These are phyloP conservation scores for Pisolithus thermaeus DNA, from an alignment of 1,284 basidiomycete species.

Conservation along the genomic window DNA sequence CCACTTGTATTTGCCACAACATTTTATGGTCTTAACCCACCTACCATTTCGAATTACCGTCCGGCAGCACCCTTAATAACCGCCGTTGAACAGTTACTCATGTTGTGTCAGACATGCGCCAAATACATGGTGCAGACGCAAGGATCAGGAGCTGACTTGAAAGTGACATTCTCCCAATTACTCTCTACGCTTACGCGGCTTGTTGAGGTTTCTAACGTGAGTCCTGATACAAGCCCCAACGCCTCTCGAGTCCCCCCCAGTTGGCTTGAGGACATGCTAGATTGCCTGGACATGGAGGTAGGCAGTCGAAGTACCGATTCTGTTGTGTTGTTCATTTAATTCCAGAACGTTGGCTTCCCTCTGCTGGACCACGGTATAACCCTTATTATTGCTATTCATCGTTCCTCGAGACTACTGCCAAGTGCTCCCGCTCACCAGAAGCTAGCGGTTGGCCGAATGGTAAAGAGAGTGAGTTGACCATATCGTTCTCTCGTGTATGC, in stretches of 20 bases:
- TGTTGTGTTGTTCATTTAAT: conserved; percentile 8
- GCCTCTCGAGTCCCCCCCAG: conserved; percentile 50
- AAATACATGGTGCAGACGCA: conserved; percentile 30
- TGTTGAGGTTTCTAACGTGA: conserved; percentile 36
- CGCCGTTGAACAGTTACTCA: conserved; percentile 48
- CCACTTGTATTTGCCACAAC: conserved; percentile 52
- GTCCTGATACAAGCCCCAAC: conserved; percentile 24
- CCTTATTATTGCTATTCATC: conserved; percentile 52
- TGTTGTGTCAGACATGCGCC: conserved; percentile 43
- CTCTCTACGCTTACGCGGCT: conserved; percentile 49
- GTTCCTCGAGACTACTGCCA: conserved; percentile 46
- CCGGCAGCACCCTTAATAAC: conserved; percentile 48
- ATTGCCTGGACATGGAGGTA: conserved; percentile 50
- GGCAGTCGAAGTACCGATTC: conserved; percentile 10
- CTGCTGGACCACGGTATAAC: conserved; percentile 63
- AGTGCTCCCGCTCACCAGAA: conserved; percentile 50
- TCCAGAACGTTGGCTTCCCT: conserved; percentile 57
- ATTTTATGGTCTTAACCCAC: conserved; percentile 50
- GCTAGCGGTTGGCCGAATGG: conserved; percentile 48
- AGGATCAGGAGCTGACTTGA: conserved; percentile 27
- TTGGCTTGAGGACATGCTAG: conserved; percentile 51
- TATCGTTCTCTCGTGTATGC: background rate
- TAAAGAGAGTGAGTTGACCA: conserved; percentile 39
- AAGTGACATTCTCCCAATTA: conserved; percentile 45
- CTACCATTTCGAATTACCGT: conserved; percentile 15